Evolutionary conservation across 768 basidiomycete species (phyloP).

Genomic region (Amyloporia xantha): DNA sequence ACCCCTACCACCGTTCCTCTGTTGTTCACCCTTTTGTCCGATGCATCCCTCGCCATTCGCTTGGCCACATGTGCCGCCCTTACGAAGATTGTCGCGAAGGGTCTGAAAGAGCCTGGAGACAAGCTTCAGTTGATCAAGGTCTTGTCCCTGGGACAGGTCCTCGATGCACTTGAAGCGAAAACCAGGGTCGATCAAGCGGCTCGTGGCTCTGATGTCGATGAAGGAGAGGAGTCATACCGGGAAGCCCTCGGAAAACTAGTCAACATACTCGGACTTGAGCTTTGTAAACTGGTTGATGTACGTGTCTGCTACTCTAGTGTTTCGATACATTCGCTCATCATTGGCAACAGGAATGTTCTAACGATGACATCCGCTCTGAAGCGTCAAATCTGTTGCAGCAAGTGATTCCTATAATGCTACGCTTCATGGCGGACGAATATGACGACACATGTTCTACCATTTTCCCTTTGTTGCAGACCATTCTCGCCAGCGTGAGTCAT

Average conservation of each 20-base stretch:
- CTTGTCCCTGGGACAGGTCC: constrained; percentile 74
- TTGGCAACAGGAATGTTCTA: constrained; percentile 45
- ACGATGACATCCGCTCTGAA: constrained; percentile 55
- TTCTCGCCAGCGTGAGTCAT: constrained; percentile 64
- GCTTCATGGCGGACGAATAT: constrained; percentile 84
- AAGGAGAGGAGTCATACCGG: constrained; percentile 84
- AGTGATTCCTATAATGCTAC: constrained; percentile 74
- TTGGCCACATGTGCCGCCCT: constrained; percentile 78
- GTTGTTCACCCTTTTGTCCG: constrained; percentile 76
- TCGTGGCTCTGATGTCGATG: constrained; percentile 67
- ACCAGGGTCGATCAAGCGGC: constrained; percentile 60
- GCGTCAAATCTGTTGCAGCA: constrained; percentile 58
- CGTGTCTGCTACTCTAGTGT: constrained; percentile 14
- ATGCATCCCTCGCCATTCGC: constrained; percentile 72
- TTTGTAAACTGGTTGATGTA: constrained; percentile 82
- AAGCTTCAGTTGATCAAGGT: constrained; percentile 89
- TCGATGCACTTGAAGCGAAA: constrained; percentile 75
- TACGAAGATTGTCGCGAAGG: constrained; percentile 82
- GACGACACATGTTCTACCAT: constrained; percentile 86
- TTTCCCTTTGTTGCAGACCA: constrained; percentile 69
- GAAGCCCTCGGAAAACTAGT: constrained; percentile 83
- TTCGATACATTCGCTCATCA: neutral
- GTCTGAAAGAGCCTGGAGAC: constrained; percentile 84
- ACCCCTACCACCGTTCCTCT: constrained; percentile 84
- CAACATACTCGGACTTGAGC: constrained; percentile 75